Conservation (phyloP, 2,329 filamentous ascomycete genomes). For the Colletotrichum spinosum region DNA sequence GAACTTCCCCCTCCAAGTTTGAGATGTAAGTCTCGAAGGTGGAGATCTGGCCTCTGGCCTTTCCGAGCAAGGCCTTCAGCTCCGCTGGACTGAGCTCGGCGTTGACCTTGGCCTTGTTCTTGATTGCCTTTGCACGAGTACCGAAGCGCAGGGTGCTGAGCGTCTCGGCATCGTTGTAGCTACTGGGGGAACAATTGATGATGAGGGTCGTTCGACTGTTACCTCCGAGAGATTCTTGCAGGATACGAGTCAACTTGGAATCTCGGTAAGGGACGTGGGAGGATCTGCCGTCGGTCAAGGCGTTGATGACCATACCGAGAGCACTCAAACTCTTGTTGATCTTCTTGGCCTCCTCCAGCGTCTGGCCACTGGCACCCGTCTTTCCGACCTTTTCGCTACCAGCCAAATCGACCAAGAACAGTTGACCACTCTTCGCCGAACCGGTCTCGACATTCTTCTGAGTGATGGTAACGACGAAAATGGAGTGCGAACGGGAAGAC, state of each 20-base stretch:
- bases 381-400: constrained; percentile 99
- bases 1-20: constrained; percentile 85
- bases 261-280: constrained; percentile 97
- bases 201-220: constrained; percentile 99
- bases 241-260: constrained; percentile 95
- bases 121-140: constrained; percentile 97
- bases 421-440: constrained; percentile 93
- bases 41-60: constrained; percentile 89
- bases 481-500: constrained; percentile 97
- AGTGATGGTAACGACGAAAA: constrained; percentile 95
- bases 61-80: constrained; percentile 92
- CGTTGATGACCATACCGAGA: constrained; percentile 98
- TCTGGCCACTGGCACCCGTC: constrained; percentile 97
- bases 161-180: constrained; percentile 97
- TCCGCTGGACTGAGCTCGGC: constrained; percentile 96
- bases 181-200: constrained; percentile 98
- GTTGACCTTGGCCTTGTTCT: constrained; percentile 99
- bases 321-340: constrained; percentile 99
- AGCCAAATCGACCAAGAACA: constrained; percentile 97
- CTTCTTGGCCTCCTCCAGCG: constrained; percentile 98
- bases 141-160: constrained; percentile 93
- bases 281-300: constrained; percentile 96
- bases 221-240: constrained; percentile 97
- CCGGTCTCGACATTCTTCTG: constrained; percentile 98
- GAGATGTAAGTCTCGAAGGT: constrained; percentile 90